Evolutionary conservation across 768 basidiomycete genomes (phyloP).

Genomic region (Podaxis carcinomalis): DNA sequence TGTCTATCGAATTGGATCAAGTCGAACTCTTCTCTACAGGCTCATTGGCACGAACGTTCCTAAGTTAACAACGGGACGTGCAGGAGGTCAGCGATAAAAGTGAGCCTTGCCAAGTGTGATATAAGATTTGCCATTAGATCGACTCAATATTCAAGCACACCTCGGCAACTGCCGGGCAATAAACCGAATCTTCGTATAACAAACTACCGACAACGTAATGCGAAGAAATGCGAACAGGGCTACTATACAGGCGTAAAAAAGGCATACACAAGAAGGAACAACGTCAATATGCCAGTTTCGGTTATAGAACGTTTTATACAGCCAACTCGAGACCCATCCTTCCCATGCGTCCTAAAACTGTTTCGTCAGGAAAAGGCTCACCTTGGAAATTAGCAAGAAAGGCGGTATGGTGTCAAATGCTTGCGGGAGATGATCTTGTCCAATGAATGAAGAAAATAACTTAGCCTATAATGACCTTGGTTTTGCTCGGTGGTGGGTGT

Average conservation of each 20-base stretch:
- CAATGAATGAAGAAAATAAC: slow-evolving; percentile 9
- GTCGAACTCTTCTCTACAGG: background rate
- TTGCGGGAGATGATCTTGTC: background rate
- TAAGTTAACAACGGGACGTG: background rate
- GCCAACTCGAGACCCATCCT: background rate
- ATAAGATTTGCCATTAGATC: background rate
- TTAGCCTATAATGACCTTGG: slow-evolving; percentile 20
- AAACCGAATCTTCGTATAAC: background rate
- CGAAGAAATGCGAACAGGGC: background rate
- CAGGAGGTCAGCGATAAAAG: background rate
- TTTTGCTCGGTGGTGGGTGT: background rate
- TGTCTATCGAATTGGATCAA: background rate
- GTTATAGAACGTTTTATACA: background rate
- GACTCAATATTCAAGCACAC: background rate
- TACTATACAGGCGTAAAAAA: background rate
- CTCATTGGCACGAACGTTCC: background rate
- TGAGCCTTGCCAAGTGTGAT: background rate
- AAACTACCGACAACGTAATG: background rate
- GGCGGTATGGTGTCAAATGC: background rate
- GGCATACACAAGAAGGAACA: background rate
- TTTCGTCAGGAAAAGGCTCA: slow-evolving; percentile 1
- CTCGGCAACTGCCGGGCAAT: background rate
- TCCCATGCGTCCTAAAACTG: background rate
- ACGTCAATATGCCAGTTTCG: background rate
- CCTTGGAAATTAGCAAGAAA: background rate